phyloP scores from a whole-genome alignment of 2,329 filamentous ascomycete genomes.

The Trichoderma lentiforme region DNA sequence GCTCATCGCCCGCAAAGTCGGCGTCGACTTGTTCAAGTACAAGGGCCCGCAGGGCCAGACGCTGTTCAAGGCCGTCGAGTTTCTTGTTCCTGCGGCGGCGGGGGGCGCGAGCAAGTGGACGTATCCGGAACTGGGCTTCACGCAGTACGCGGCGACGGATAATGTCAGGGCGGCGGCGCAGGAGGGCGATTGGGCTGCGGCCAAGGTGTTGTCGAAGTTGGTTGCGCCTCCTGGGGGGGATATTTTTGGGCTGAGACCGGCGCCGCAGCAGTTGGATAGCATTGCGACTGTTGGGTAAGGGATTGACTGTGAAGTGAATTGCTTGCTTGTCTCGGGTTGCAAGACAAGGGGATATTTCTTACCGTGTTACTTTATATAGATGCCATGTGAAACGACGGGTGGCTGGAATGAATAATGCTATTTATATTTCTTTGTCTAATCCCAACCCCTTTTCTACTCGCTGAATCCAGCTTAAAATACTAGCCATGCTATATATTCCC shows the following conservation, averaged over 20 bases:
- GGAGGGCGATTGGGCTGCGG: conserved; percentile 23
- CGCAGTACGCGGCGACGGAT: conserved; percentile 26
- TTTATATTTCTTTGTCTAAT: not conserved
- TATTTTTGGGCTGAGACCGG: conserved; percentile 26
- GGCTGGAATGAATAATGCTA: not conserved
- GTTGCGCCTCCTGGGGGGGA: conserved; percentile 25
- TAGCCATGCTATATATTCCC: not conserved
- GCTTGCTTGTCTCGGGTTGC: not conserved
- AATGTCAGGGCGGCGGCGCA: conserved; percentile 25
- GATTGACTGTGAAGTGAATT: not conserved
- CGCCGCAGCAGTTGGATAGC: conserved; percentile 28
- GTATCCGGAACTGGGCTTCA: conserved; percentile 25
- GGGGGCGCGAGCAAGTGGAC: conserved; percentile 21
- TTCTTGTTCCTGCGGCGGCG: conserved; percentile 25
- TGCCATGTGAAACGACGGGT: not conserved
- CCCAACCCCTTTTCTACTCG: not conserved
- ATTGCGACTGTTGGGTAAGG: conserved; percentile 18
- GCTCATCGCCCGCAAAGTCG: conserved; percentile 23
- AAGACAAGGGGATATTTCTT: not conserved
- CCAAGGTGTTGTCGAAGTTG: conserved; percentile 15
- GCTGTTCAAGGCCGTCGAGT: conserved; percentile 25
- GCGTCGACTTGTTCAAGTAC: conserved; percentile 25
- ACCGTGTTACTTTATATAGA: not conserved
- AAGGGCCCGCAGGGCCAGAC: conserved; percentile 24
- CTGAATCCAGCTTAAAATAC: not conserved